phyloP scores from a whole-genome alignment of 116 monocot genomes.

The Posidonia oceanica region DNA sequence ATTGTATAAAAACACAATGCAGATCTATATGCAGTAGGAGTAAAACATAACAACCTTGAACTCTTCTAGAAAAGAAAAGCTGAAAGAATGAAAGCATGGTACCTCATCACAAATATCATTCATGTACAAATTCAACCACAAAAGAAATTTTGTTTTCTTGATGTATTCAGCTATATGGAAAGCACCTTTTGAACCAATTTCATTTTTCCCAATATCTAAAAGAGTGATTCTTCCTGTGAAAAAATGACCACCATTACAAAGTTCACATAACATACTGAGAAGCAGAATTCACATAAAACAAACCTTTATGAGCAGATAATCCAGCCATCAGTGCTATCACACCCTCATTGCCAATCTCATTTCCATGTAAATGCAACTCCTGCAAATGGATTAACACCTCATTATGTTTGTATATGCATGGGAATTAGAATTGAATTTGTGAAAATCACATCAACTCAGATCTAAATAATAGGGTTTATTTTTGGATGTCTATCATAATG shows the following conservation, averaged over 20 bases:
- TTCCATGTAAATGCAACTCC: conserved; percentile 98
- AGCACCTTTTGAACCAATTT: conserved; percentile 82
- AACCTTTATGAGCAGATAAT: conserved; percentile 71
- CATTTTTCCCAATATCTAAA: conserved; percentile 89
- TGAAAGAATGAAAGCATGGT: conserved; percentile 5
- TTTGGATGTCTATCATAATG: no score
- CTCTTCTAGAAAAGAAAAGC: neutral
- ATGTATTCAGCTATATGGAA: conserved; percentile 88
- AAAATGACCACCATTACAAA: conserved; percentile 1
- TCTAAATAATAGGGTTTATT: no score
- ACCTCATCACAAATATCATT: conserved; percentile 98
- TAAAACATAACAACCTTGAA: neutral
- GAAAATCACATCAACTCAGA: no score
- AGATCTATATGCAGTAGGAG: no score
- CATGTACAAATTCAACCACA: conserved; percentile 96
- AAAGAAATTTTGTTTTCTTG: conserved; percentile 63
- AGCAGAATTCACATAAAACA: neutral
- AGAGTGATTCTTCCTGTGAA: conserved; percentile 71
- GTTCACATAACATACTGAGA: neutral
- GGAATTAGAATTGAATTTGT: no score
- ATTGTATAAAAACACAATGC: no score
- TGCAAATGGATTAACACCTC: conserved; percentile 8
- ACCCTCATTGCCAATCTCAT: conserved; percentile 91
- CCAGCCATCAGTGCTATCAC: conserved; percentile 63
- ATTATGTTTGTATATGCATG: no score